phyloP scores from a whole-genome alignment of 148 eudicot species.

The Limonium bicolor region DNA sequence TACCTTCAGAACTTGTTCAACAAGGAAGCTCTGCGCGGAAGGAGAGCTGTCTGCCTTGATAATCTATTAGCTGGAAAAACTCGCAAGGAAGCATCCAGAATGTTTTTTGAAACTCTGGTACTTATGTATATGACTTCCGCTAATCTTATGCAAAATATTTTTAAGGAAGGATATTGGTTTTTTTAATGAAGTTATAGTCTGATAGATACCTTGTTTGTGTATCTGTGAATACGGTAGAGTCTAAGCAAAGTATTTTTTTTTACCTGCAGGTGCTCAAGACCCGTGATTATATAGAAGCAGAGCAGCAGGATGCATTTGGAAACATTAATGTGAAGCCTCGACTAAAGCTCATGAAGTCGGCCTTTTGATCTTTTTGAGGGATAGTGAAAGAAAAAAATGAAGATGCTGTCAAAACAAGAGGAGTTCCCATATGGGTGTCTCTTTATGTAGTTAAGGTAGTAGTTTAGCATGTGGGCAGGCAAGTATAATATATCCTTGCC shows the following conservation, averaged over 20 bases:
- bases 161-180: too few relatives aligned
- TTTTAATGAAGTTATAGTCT: neutral
- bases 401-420: too few relatives aligned
- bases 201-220: neutral
- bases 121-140: too few relatives aligned
- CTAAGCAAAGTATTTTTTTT: too few relatives aligned
- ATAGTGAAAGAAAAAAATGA: too few relatives aligned
- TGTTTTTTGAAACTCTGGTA: conserved; percentile 99
- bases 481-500: too few relatives aligned
- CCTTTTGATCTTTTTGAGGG: conserved; percentile 24
- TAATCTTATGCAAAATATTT: too few relatives aligned
- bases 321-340: conserved; percentile 63
- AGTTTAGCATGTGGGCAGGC: too few relatives aligned
- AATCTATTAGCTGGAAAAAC: conserved; percentile 63
- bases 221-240: neutral
- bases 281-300: conserved; percentile 71
- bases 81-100: conserved; percentile 96
- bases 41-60: conserved; percentile 49
- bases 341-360: conserved; percentile 60
- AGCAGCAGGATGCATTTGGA: conserved; percentile 37
- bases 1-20: conserved; percentile 75
- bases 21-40: conserved; percentile 50
- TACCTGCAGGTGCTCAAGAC: conserved; percentile 74
- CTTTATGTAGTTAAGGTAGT: too few relatives aligned
- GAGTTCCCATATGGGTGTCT: too few relatives aligned